phyloP scores from a whole-genome alignment of 176 grass and related monocot species.

The Ampelocalamus luodianensis region DNA sequence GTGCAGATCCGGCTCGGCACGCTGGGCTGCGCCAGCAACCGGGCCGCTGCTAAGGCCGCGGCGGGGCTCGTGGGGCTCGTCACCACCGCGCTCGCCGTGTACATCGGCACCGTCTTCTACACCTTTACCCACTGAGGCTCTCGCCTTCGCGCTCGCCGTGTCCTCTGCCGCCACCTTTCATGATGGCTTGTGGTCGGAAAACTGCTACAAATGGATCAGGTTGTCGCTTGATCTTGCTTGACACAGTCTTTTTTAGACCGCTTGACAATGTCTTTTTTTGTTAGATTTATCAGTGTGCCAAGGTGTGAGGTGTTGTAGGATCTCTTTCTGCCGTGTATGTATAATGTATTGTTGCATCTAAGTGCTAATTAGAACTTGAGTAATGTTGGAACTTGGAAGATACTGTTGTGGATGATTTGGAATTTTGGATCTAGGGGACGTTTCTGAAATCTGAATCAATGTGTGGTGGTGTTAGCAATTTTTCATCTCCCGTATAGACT shows the following conservation, averaged over 20 bases:
- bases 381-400: not conserved
- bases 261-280: not conserved
- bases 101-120: slow-evolving; percentile 88
- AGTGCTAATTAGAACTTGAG: not conserved
- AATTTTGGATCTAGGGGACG: not conserved
- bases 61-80: slow-evolving; percentile 77
- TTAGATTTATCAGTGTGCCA: not conserved
- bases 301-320: not conserved
- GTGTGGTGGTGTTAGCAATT: not conserved
- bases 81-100: slow-evolving; percentile 74
- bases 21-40: slow-evolving; percentile 67
- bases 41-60: slow-evolving; percentile 66
- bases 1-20: slow-evolving; percentile 89
- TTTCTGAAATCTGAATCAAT: not conserved
- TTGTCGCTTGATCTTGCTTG: not conserved
- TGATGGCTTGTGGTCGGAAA: not conserved
- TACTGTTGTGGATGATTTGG: not conserved
- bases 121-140: slow-evolving; percentile 90
- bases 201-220: not conserved
- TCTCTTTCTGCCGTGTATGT: not conserved
- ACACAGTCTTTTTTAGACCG: not conserved
- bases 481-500: not conserved
- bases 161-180: not conserved
- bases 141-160: too few relatives aligned
- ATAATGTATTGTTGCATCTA: not conserved